phyloP scores from a whole-genome alignment of 495 filamentous ascomycete species.

The Chaetomium fimeti region DNA sequence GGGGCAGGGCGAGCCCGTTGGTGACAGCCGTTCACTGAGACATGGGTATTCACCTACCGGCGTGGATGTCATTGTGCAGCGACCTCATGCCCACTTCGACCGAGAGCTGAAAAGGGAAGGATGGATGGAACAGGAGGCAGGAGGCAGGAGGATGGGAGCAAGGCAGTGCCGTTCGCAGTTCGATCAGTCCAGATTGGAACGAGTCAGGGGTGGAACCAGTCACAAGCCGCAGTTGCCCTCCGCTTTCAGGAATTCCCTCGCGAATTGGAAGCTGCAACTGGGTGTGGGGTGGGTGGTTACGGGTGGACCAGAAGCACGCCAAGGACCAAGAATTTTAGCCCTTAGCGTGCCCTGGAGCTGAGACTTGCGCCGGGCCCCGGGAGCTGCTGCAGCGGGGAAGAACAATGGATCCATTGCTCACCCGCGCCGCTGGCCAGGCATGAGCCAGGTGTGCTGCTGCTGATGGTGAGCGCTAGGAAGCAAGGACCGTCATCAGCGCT shows the following conservation, averaged over 20 bases:
- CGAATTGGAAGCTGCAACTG: slow-evolving; percentile 10
- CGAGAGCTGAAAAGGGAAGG: neutral
- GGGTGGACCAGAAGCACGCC: slow-evolving; percentile 21
- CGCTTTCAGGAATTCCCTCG: neutral
- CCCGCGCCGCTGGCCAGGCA: too few relatives aligned
- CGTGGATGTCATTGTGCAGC: too few relatives aligned
- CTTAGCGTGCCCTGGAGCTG: slow-evolving; percentile 21
- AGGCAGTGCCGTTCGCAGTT: too few relatives aligned
- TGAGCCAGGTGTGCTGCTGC: neutral
- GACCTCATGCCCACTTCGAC: too few relatives aligned
- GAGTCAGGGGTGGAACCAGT: slow-evolving; percentile 20
- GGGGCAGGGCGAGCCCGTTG: neutral
- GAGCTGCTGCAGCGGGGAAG: neutral
- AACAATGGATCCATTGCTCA: too few relatives aligned
- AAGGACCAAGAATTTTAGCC: slow-evolving; percentile 27
- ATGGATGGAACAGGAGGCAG: neutral
- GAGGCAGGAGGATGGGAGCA: neutral
- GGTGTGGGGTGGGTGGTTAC: slow-evolving; percentile 16
- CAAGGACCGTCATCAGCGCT: slow-evolving; percentile 21
- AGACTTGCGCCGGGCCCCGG: neutral
- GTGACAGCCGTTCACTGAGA: neutral
- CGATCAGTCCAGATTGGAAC: slow-evolving; percentile 9
- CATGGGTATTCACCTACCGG: too few relatives aligned
- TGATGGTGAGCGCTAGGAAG: slow-evolving; percentile 13
- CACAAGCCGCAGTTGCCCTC: slow-evolving; percentile 5